phyloP scores from a whole-genome alignment of 305 asterid species.

The Ruellia speciosa region DNA sequence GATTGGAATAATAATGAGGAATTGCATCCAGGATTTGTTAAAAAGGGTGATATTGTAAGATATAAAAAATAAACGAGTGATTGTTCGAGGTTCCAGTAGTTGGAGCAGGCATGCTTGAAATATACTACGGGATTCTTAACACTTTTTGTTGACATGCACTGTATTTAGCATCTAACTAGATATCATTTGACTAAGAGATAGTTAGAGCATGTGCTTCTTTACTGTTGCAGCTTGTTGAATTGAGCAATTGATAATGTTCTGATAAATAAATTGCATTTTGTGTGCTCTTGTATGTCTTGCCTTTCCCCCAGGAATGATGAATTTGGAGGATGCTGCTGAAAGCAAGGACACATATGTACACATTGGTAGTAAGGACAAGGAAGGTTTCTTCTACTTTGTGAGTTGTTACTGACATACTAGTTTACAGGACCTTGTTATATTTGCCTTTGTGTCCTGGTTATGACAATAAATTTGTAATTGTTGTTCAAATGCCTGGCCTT shows the following conservation, averaged over 20 bases:
- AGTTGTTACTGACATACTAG: conserved; percentile 25
- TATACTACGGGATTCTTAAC: background rate
- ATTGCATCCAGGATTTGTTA: too few relatives aligned
- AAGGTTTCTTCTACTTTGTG: conserved; percentile 10
- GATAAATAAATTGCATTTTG: conserved; percentile 23
- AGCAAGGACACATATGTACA: conserved; percentile 22
- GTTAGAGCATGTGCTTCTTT: background rate
- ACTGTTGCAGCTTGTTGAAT: conserved; percentile 25
- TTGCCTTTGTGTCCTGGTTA: conserved; percentile 1
- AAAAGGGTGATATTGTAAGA: too few relatives aligned
- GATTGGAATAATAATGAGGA: too few relatives aligned
- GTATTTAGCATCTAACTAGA: background rate
- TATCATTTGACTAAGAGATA: background rate
- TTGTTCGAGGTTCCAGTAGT: background rate
- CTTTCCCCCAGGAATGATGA: conserved; percentile 14
- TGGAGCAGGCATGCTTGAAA: background rate
- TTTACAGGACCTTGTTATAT: background rate
- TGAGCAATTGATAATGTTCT: conserved; percentile 19
- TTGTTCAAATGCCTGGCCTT: conserved; percentile 11
- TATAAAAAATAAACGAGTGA: background rate
- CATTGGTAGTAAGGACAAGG: conserved; percentile 15
- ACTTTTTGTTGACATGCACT: background rate
- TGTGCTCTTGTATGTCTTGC: conserved; percentile 9
- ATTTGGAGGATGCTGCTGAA: conserved; percentile 18
- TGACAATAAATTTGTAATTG: conserved; percentile 30